Base-by-base conservation (phyloP, 306 rosid genomes). In the Mucuna pruriens region DNA sequence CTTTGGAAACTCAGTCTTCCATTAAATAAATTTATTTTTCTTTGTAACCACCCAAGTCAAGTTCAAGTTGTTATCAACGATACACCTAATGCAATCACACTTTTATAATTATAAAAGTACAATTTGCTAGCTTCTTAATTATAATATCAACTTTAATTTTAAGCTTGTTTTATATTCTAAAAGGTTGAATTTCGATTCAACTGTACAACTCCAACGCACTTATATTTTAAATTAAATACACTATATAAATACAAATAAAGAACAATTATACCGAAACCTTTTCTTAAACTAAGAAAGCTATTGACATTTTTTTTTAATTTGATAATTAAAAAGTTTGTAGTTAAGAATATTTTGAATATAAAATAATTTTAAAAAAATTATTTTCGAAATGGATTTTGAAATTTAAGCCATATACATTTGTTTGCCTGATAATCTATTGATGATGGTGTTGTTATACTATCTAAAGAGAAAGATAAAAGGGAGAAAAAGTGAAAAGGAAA, bases 401-500 rank as follows among this genome's bases (percentile, higher is more conserved):
- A 67, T 20, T 66, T 9, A 17, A 38, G 10, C 9, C 19, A 20
- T 5, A 9, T 68, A 40, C 1, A 60, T 60, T 26, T 5, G 9
- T 60, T 60, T 26, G 39, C 11, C 11, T 60, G 13, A 60, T 60
- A 26, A 25, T 26, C 12, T 11, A 11, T 31, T 26, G 33, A 54
- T 42, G 40, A 7, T 40, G 39, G 36, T 33, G 36, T 38, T 29
- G 29, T 22, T 25, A 15, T 12, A 13, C 58, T 36, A 6, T 33
- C 33, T 9, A 60, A 71, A 60, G 79, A 7, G 6, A 15, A 80
- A 16, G 4, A 26, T 7, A 71, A 6, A 71, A 71, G 39, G 1
- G 16, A 8, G 52, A 48, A 25, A 78, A 79, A 68, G 55, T 10
- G 51, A 20, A 57, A 69, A 62, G 15, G 44, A 72, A 48, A 80